Base-by-base conservation (phyloP, 805 yeast genomes). In the Lipomyces mesembrius region DNA sequence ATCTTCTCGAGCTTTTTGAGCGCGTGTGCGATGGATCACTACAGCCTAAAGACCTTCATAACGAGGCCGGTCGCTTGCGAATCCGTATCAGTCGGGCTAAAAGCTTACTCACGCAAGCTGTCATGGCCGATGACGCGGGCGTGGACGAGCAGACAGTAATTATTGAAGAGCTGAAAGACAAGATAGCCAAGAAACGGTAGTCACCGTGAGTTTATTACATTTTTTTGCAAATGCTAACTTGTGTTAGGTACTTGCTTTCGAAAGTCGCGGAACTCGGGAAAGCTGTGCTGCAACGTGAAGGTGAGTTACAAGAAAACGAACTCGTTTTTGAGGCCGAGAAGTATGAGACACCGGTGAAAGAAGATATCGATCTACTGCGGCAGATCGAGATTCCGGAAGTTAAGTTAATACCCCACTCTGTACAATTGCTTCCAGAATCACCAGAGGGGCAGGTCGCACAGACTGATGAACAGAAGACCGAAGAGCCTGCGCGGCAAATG, bases 11-110 rank as follows among this genome's bases (percentile, higher is more conserved):
- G 49, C 60, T 68, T 11, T 52, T 68, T 11, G 69, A 65, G 57
- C 69, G 65, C 14, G 71, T 68, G 27, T 53, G 67, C 29, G 51
- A 55, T 4, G 71, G 71, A 4, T 35, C 59, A 1, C 59, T 68
- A 7, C 51, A 53, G 2, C 63, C 68, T 1, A 68, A 68, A 34
- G 67, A 68, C 27, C 22, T 65, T 14, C 57, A 63, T 57, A 65
- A 55, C 25, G 71, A 62, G 27, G 69, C 71, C 1, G 68, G 69
- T 2, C 59, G 67, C 25, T 60, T 68, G 14, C 25, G 67, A 6
- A 63, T 65, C 5, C 53, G 51, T 32, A 52, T 68, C 17, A 54
- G 43, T 8, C 62, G 67, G 17, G 59, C 60, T 8, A 57, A 60
- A 39, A 29, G 12, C 12, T 39, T 37, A 63, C 61, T 65, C 25